These are phyloP conservation scores for Epichloe uncinata DNA, from an alignment of 2,329 filamentous ascomycete species.

Conservation along the genomic window DNA sequence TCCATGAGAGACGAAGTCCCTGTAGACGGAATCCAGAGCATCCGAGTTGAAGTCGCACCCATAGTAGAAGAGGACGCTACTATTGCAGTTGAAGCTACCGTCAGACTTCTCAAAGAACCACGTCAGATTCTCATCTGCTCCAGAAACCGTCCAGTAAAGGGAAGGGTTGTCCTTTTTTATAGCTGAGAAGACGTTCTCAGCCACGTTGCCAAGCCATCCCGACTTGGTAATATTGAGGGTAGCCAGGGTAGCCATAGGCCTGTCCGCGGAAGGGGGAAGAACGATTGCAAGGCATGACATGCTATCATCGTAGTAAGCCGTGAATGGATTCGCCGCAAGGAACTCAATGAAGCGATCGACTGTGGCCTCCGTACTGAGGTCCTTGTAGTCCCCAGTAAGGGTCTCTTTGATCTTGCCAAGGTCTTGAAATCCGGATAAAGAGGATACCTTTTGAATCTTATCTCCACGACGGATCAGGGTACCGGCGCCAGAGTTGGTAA, in stretches of 20 bases:
- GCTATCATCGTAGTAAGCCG: conserved; percentile 84
- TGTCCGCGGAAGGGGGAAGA: conserved; percentile 54
- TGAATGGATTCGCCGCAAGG: conserved; percentile 66
- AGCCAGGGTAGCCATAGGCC: conserved; percentile 66
- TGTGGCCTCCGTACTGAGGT: conserved; percentile 66
- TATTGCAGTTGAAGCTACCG: conserved; percentile 73
- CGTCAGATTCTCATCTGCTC: conserved; percentile 89
- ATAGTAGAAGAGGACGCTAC: conserved; percentile 94
- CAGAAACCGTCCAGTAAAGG: conserved; percentile 91
- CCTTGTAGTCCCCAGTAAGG: conserved; percentile 67
- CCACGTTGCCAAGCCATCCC: conserved; percentile 87
- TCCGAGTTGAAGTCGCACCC: conserved; percentile 62
- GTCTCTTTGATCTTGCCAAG: conserved; percentile 67
- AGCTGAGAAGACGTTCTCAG: conserved; percentile 86
- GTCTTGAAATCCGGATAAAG: conserved; percentile 63
- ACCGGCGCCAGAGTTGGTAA: conserved; percentile 89
- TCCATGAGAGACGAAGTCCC: conserved; percentile 72
- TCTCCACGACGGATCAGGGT: conserved; percentile 86
- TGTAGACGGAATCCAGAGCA: conserved; percentile 62
- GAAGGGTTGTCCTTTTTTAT: conserved; percentile 90
- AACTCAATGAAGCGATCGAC: conserved; percentile 79
- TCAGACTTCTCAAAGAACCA: conserved; percentile 99
- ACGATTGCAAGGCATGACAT: conserved; percentile 91
- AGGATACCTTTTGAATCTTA: conserved; percentile 65
- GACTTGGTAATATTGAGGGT: conserved; percentile 89